Conservation (phyloP, 768 basidiomycete genomes). For the Pleurotus ostreatus region DNA sequence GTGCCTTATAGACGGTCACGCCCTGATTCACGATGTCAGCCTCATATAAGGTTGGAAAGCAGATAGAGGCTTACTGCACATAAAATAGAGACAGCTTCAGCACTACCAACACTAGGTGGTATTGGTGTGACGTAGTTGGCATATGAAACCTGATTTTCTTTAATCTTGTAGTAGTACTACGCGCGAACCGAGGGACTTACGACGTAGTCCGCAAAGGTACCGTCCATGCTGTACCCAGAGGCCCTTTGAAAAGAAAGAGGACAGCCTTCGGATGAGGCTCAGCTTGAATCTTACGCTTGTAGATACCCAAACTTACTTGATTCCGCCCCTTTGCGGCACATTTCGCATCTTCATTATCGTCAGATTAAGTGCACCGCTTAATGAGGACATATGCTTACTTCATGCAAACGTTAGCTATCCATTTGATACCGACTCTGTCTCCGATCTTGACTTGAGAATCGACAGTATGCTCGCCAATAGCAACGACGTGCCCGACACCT, state of each 20-base stretch:
- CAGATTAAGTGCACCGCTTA: no score
- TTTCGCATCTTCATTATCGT: constrained; percentile 46
- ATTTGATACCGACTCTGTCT: constrained; percentile 78
- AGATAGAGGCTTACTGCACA: constrained; percentile 50
- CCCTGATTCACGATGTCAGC: constrained; percentile 36
- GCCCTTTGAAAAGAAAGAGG: constrained; percentile 28
- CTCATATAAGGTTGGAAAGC: neutral
- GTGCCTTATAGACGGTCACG: constrained; percentile 76
- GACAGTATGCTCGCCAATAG: constrained; percentile 60
- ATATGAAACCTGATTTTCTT: constrained; percentile 45
- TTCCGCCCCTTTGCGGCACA: constrained; percentile 67
- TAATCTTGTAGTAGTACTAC: neutral
- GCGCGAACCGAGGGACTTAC: constrained; percentile 24
- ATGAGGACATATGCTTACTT: constrained; percentile 20
- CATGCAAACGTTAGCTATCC: constrained; percentile 42
- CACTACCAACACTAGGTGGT: constrained; percentile 58
- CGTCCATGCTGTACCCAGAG: constrained; percentile 65
- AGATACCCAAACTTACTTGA: constrained; percentile 18
- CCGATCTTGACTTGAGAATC: constrained; percentile 55
- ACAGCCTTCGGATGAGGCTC: constrained; percentile 18
- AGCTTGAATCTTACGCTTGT: neutral
- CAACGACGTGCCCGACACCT: constrained; percentile 69
- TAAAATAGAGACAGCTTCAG: constrained; percentile 64
- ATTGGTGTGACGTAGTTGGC: constrained; percentile 72
- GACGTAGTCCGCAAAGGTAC: constrained; percentile 66